Evolutionary conservation across 2,329 filamentous ascomycete genomes (phyloP), one percentile per base, ranked within the genome.

Genomic region (Camptophora hylomeconis): DNA sequence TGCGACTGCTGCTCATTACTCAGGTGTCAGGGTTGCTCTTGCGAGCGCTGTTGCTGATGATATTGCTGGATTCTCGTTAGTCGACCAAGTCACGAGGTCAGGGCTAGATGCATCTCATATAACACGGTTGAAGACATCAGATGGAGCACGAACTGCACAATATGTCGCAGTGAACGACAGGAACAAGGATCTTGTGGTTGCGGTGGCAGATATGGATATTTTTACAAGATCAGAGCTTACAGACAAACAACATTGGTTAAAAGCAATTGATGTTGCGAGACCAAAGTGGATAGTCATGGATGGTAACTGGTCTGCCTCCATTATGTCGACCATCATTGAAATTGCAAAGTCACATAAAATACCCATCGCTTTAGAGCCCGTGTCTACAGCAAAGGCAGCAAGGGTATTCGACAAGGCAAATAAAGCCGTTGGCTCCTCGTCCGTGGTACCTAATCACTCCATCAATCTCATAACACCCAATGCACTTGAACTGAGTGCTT

Each of bases 181-280:
- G 1, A 72, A 77, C 35, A 92, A 84, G 52, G 79, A 86, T 39
- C 69, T 98, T 2, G 67, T 86, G n/a, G 56, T 94, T 38, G 87
- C 84, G 24, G 92, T 94, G 82, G 86, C 87, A 4, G 89, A 95
- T 49, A 94, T 95, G 84, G 70, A 65, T 31, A 87, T 93, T 44
- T 70, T 93, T 20, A 64, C 72, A 41, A 52, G 54, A 5, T 53
- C 59, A 3, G 51, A 53, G 20, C 48, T 58, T 18, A 54, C 63
- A 26, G 59, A 65, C 24, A 46, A 53, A 11, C 41, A 39, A 26
- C 67, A 73, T n/a, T 83, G 77, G 75, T 63, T 66, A 27, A 64
- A 71, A 1, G 59, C 70, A 16, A 56, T 83, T 5, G 52, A 58
- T 8, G 53, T 59, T 3, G 59, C 65, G 8, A 64, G 60, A 42